A percentile compares a stretch with the other conserved stretches of the same genome.
phyloP scores from a whole-genome alignment of 768 basidiomycete species.

The Pleurotus citrinopileatus region DNA sequence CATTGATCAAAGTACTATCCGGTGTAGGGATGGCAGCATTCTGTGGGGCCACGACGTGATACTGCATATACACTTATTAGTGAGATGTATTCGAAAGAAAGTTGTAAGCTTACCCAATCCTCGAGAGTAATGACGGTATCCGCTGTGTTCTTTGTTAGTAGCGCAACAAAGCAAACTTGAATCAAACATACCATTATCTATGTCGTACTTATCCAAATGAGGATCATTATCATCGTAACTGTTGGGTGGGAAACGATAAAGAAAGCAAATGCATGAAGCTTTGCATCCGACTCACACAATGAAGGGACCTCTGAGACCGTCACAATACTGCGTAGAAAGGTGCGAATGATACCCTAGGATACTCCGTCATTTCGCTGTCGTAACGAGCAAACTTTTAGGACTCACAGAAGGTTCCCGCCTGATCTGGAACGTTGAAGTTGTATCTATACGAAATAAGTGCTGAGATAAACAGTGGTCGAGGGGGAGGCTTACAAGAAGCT shows the following conservation, averaged over 20 bases:
- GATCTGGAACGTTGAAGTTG: slow-evolving; percentile 33
- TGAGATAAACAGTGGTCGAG: slow-evolving; percentile 24
- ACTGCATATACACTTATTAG: slow-evolving; percentile 7
- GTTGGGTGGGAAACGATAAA: not conserved
- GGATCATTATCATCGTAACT: slow-evolving; percentile 36
- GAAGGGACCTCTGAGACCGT: slow-evolving; percentile 37
- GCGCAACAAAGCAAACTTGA: not conserved
- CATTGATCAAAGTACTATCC: slow-evolving; percentile 43
- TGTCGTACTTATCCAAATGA: slow-evolving; percentile 24
- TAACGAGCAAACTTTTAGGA: slow-evolving; percentile 16
- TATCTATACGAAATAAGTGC: slow-evolving; percentile 40
- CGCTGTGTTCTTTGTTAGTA: slow-evolving; percentile 19
- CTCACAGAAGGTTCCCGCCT: slow-evolving; percentile 30
- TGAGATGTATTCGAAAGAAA: not conserved
- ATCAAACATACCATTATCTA: slow-evolving; percentile 8
- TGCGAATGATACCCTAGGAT: slow-evolving; percentile 36
- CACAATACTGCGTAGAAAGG: slow-evolving; percentile 26
- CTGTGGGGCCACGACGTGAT: not conserved
- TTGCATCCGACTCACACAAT: slow-evolving; percentile 27
- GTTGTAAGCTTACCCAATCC: slow-evolving; percentile 25
- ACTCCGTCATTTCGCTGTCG: slow-evolving; percentile 32
- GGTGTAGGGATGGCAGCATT: slow-evolving; percentile 1
- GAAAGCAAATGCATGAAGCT: not conserved
- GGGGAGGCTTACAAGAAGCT: slow-evolving; percentile 33
- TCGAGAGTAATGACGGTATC: slow-evolving; percentile 41